Conservation (phyloP, 2,329 filamentous ascomycete genomes). For the Colletotrichum noveboracense region DNA sequence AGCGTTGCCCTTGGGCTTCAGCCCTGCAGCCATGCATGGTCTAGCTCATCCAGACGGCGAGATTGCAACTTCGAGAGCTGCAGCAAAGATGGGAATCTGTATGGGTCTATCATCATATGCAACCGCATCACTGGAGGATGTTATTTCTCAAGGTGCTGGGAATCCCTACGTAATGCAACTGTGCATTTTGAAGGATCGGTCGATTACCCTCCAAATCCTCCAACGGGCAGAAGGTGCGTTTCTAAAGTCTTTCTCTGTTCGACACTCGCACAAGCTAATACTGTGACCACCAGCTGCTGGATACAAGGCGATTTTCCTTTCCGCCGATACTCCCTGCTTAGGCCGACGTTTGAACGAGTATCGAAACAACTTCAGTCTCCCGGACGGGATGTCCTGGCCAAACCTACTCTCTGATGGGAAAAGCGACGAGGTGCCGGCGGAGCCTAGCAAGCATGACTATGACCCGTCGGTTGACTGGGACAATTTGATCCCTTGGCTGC, state of each 20-base stretch:
- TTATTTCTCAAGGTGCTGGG: constrained; percentile 40
- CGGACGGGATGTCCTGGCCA: neutral
- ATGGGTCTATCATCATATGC: constrained; percentile 56
- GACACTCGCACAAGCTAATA: neutral
- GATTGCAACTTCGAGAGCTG: constrained; percentile 54
- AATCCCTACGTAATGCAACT: constrained; percentile 53
- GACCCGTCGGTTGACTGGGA: constrained; percentile 42
- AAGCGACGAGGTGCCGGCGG: neutral
- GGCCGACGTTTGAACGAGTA: constrained; percentile 59
- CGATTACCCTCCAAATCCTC: constrained; percentile 44
- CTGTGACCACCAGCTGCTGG: neutral
- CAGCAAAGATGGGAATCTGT: constrained; percentile 27
- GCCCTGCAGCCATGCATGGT: constrained; percentile 59
- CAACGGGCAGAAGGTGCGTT: constrained; percentile 45
- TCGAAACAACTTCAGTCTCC: constrained; percentile 52
- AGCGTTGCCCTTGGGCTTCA: constrained; percentile 56
- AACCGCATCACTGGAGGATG: constrained; percentile 51
- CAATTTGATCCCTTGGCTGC: constrained; percentile 51
- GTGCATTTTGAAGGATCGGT: constrained; percentile 54
- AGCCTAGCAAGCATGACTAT: neutral
- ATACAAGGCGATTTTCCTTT: constrained; percentile 59
- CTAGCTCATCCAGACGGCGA: constrained; percentile 60
- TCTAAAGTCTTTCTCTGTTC: neutral
- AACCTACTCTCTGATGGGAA: constrained; percentile 18
- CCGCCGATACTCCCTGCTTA: constrained; percentile 59